Evolutionary conservation across 805 yeast genomes (phyloP).

Genomic region (Zygosaccharomyces siamensis): DNA sequence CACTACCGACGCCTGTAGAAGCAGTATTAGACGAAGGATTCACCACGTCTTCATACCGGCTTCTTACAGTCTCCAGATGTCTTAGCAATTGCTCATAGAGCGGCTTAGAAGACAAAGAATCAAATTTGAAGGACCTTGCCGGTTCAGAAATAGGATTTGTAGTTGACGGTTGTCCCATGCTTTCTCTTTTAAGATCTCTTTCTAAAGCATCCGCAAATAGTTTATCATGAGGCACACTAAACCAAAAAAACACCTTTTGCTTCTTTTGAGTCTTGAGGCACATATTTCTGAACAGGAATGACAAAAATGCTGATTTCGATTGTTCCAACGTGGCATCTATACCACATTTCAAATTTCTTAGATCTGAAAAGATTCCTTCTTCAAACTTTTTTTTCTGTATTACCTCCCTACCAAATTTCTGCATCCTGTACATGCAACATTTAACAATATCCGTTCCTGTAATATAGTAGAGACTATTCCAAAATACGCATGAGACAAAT

Average conservation of each 20-base stretch:
- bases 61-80: slow-evolving; percentile 37
- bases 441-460: slow-evolving; percentile 97
- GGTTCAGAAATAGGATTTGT: slow-evolving; percentile 74
- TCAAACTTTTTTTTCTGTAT: slow-evolving; percentile 89
- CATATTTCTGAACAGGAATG: slow-evolving; percentile 76
- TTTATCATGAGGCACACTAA: slow-evolving; percentile 89
- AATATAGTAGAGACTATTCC: slow-evolving; percentile 85
- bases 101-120: slow-evolving; percentile 40
- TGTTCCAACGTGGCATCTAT: slow-evolving; percentile 81
- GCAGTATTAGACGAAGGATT: not conserved
- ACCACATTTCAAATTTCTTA: slow-evolving; percentile 80
- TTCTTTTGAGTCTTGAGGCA: slow-evolving; percentile 93
- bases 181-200: slow-evolving; percentile 81
- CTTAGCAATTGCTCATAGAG: slow-evolving; percentile 49
- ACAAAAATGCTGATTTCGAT: slow-evolving; percentile 80
- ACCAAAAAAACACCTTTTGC: slow-evolving; percentile 96
- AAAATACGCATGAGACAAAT: slow-evolving; percentile 84
- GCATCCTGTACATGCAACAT: slow-evolving; percentile 81
- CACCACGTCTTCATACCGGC: not conserved
- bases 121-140: slow-evolving; percentile 68
- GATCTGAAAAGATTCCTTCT: slow-evolving; percentile 91
- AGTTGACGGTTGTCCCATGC: slow-evolving; percentile 55
- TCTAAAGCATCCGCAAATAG: slow-evolving; percentile 90
- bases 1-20: not conserved
- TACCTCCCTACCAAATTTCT: slow-evolving; percentile 82